Evolutionary conservation across 2,329 filamentous ascomycete genomes (phyloP).

Genomic region (Colletotrichum spaethianum): DNA sequence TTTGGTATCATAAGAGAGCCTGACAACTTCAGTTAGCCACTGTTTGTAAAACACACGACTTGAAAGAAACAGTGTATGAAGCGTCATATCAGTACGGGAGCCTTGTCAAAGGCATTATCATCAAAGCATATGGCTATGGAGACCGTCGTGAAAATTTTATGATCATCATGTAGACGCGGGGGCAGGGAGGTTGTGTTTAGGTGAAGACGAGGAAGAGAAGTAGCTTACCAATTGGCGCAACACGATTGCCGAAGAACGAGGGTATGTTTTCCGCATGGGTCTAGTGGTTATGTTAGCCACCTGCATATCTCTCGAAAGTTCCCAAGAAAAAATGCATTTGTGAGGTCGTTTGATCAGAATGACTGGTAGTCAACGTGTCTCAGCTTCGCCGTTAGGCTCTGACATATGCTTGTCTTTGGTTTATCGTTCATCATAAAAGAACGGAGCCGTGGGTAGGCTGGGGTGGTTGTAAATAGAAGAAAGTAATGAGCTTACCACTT

Average conservation of each 20-base stretch:
- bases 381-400: slow-evolving; percentile 44
- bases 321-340: slow-evolving; percentile 21
- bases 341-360: slow-evolving; percentile 39
- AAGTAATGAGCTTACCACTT: slow-evolving; percentile 24
- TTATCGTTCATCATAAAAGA: slow-evolving; percentile 43
- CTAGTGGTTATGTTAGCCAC: slow-evolving; percentile 21
- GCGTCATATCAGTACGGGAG: slow-evolving; percentile 41
- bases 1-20: neutral
- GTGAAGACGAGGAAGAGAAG: too few relatives aligned
- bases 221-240: slow-evolving; percentile 7
- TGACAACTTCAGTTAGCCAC: slow-evolving; percentile 35
- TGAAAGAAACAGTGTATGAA: slow-evolving; percentile 21
- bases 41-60: slow-evolving; percentile 21
- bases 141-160: slow-evolving; percentile 44
- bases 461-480: neutral
- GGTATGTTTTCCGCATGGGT: neutral
- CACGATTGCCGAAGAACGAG: rapidly evolving
- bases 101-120: slow-evolving; percentile 44
- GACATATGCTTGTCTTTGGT: slow-evolving; percentile 46
- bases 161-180: slow-evolving; percentile 42
- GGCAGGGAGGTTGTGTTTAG: neutral
- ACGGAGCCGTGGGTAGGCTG: slow-evolving; percentile 34
- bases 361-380: slow-evolving; percentile 42
- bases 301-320: neutral
- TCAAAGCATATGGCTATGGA: slow-evolving; percentile 44